phyloP scores from a whole-genome alignment of 1,284 basidiomycete species.

The Retiboletus fuscus region DNA sequence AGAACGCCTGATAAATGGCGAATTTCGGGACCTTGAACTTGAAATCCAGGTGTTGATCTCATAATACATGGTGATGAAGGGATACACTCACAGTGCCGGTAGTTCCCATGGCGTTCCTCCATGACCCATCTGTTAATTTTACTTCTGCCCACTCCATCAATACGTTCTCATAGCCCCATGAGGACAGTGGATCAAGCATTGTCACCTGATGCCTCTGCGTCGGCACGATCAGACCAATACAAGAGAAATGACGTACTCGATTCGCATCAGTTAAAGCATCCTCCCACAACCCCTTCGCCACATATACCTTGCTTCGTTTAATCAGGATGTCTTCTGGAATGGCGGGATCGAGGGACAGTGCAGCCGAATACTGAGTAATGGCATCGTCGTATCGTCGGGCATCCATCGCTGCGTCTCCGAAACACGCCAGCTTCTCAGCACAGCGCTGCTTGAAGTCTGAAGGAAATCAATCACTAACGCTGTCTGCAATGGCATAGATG shows the following conservation, averaged over 20 bases:
- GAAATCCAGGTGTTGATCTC: too few relatives aligned
- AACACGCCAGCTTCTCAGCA: neutral
- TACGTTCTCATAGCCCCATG: neutral
- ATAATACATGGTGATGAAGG: too few relatives aligned
- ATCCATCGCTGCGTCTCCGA: neutral
- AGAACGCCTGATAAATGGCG: too few relatives aligned
- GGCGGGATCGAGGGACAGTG: too few relatives aligned
- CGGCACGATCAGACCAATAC: neutral
- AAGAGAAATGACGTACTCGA: neutral
- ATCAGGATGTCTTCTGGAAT: too few relatives aligned
- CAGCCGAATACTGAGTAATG: too few relatives aligned
- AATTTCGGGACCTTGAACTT: too few relatives aligned
- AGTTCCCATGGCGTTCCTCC: neutral
- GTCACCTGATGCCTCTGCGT: neutral
- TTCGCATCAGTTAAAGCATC: neutral
- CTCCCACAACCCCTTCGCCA: neutral
- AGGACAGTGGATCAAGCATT: neutral
- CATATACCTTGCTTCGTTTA: too few relatives aligned
- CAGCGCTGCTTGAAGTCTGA: too few relatives aligned
- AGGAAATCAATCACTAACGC: too few relatives aligned
- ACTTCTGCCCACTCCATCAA: neutral
- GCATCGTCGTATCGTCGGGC: too few relatives aligned
- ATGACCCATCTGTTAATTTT: neutral
- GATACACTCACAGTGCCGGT: neutral
- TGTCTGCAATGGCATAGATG: too few relatives aligned